Base-by-base conservation (phyloP, 805 yeast genomes). In the Maudiozyma pseudohumilis region DNA sequence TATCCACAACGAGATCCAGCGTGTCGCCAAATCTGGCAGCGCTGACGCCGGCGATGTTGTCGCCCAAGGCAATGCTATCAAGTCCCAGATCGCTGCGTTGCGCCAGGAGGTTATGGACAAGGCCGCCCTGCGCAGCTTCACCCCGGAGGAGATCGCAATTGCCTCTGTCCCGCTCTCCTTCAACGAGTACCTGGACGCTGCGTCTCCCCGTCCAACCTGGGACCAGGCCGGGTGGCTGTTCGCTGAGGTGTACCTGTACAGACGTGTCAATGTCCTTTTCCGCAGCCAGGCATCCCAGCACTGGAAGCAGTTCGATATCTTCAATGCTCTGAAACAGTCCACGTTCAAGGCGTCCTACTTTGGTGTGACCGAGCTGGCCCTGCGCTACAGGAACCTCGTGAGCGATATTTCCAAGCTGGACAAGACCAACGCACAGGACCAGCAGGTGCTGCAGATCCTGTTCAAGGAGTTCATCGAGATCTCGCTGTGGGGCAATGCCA, bases 401-500 rank as follows among this genome's bases (percentile, higher is more conserved):
- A 48, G 53, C 23, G 60, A 64, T 36, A 48, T 60, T 15, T 10
- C 32, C 16, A 20, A 35, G 11, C 25, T 36, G 18, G 28, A 25
- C 15, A 31, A 24, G 11, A 15, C 20, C 8, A 36, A 22, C 13
- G 41, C 44, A 3, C 42, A 47, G 13, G 72, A 67, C 40, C 42
- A 43, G 1, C 76, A 72, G 4, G 57, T 70, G 0, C 58, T 78
- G 44, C 58, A 67, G 42, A 49, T 80, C 10, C 63, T 86, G 32
- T 88, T 87, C 66, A 73, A 69, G 43, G 99, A 92, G 56, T 82
- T 88, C 44, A 62, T 83, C 30, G 95, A 87, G 55, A 74, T 89
- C 39, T 84, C 96, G 0, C 63, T 92, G 38, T 92, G 99, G 99
- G 99, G 99, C 20, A 92, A 92, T 60, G 96, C 97, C 15, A 85